A percentile compares a stretch with the other conserved stretches of the same genome.
Conservation (phyloP, 2,329 filamentous ascomycete genomes). For the Acrocalymma vagum region DNA sequence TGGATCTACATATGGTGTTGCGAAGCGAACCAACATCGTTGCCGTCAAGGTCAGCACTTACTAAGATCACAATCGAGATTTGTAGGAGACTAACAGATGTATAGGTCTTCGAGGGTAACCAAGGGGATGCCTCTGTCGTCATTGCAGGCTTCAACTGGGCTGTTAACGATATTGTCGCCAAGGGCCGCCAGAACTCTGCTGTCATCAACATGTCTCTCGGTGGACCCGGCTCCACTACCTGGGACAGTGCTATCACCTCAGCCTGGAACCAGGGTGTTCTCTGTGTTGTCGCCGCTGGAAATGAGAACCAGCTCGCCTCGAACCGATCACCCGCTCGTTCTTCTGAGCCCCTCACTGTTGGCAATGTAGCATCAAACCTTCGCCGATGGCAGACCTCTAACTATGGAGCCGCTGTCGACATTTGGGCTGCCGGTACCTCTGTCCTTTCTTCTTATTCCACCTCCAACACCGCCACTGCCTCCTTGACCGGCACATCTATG, state of each 20-base stretch:
- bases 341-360: slow-evolving; percentile 46
- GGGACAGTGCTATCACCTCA: slow-evolving; percentile 43
- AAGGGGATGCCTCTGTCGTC: slow-evolving; percentile 29
- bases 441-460: slow-evolving; percentile 56
- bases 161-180: slow-evolving; percentile 41
- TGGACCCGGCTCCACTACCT: slow-evolving; percentile 30
- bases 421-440: slow-evolving; percentile 49
- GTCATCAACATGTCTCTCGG: slow-evolving; percentile 51
- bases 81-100: no score
- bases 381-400: slow-evolving; percentile 32
- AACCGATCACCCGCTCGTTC: slow-evolving; percentile 41
- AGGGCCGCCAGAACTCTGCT: slow-evolving; percentile 33
- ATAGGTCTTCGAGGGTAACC: slow-evolving; percentile 35
- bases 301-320: slow-evolving; percentile 35
- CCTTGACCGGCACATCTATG: slow-evolving; percentile 69
- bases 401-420: slow-evolving; percentile 47
- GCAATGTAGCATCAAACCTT: slow-evolving; percentile 38
- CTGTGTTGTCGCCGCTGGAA: slow-evolving; percentile 45
- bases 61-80: no score
- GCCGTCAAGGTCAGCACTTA: no score
- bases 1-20: slow-evolving; percentile 40
- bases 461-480: slow-evolving; percentile 51
- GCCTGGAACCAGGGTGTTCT: slow-evolving; percentile 44
- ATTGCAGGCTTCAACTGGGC: slow-evolving; percentile 44
- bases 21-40: slow-evolving; percentile 43